phyloP scores from a whole-genome alignment of 2,329 filamentous ascomycete species.

The Cercospora sp. region DNA sequence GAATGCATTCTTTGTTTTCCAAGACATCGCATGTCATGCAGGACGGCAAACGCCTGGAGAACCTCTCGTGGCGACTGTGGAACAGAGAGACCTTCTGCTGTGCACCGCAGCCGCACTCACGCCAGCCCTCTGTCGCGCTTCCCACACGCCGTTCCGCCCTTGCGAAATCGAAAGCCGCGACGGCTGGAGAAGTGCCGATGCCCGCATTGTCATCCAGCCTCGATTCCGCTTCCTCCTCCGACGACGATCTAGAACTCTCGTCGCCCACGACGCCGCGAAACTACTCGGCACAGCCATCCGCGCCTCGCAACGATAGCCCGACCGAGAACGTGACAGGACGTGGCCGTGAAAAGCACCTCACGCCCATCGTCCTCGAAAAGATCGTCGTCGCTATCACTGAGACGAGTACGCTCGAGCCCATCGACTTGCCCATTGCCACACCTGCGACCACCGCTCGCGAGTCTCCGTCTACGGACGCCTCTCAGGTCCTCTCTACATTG shows the following conservation, averaged over 20 bases:
- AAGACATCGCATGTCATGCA: conserved; percentile 92
- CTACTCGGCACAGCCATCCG: conserved; percentile 63
- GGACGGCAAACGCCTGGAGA: conserved; percentile 88
- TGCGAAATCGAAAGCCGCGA: conserved; percentile 15
- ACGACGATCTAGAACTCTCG: conserved; percentile 47
- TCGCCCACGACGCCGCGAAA: conserved; percentile 53
- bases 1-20: conserved; percentile 84
- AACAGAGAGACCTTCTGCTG: conserved; percentile 90
- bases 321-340: conserved; percentile 62
- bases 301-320: conserved; percentile 70
- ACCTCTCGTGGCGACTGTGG: conserved; percentile 95
- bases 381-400: conserved; percentile 92
- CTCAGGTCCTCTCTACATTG: conserved; percentile 42
- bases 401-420: conserved; percentile 67
- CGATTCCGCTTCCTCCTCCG: conserved; percentile 46
- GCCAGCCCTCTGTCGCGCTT: conserved; percentile 21
- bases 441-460: conserved; percentile 19
- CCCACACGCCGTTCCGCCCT: conserved; percentile 30
- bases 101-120: conserved; percentile 54
- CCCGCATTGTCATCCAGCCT: conserved; percentile 52
- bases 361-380: conserved; percentile 88
- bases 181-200: conserved; percentile 22
- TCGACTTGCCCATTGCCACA: conserved; percentile 45
- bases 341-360: conserved; percentile 81
- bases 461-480: conserved; percentile 24